A percentile compares a stretch with the other conserved stretches of the same genome.
Evolutionary conservation across 768 basidiomycete species (phyloP).

Genomic region (Epithele typhae): DNA sequence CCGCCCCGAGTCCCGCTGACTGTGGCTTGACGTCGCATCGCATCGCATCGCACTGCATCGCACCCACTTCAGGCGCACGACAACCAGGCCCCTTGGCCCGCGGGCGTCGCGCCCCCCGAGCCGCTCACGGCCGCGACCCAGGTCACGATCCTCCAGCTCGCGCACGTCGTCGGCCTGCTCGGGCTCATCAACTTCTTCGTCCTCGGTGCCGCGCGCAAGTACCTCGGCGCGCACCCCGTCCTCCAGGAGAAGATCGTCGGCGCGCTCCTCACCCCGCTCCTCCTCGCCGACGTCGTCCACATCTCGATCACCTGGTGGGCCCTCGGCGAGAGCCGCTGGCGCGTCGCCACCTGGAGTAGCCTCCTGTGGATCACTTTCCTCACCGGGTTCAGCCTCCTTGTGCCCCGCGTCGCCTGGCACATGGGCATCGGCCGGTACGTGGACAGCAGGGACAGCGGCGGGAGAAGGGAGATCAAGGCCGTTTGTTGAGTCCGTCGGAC

Average conservation of each 20-base stretch:
- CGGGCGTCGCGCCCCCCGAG: conserved; percentile 39
- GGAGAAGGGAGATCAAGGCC: conserved; percentile 13
- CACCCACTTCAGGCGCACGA: conserved; percentile 78
- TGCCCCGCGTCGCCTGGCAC: conserved; percentile 73
- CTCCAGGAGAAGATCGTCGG: conserved; percentile 70
- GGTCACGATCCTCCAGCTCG: conserved; percentile 71
- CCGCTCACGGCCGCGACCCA: conserved; percentile 56
- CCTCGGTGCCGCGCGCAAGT: conserved; percentile 53
- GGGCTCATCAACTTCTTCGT: conserved; percentile 69
- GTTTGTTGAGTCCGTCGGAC: background rate
- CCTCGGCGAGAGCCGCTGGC: conserved; percentile 66
- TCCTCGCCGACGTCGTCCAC: conserved; percentile 67
- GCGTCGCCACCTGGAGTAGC: conserved; percentile 55
- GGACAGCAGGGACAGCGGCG: conserved; percentile 51
- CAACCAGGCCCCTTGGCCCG: conserved; percentile 70
- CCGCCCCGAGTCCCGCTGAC: background rate
- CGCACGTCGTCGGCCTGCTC: conserved; percentile 71
- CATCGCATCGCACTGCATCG: background rate
- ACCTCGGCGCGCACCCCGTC: conserved; percentile 53
- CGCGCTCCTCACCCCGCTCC: conserved; percentile 61
- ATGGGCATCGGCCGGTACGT: conserved; percentile 72
- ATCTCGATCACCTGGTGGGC: conserved; percentile 70
- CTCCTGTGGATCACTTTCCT: conserved; percentile 67
- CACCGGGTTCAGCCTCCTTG: conserved; percentile 58
- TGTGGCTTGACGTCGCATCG: background rate